Conservation (phyloP, 1,284 basidiomycete species). For the Trametes hirsuta region DNA sequence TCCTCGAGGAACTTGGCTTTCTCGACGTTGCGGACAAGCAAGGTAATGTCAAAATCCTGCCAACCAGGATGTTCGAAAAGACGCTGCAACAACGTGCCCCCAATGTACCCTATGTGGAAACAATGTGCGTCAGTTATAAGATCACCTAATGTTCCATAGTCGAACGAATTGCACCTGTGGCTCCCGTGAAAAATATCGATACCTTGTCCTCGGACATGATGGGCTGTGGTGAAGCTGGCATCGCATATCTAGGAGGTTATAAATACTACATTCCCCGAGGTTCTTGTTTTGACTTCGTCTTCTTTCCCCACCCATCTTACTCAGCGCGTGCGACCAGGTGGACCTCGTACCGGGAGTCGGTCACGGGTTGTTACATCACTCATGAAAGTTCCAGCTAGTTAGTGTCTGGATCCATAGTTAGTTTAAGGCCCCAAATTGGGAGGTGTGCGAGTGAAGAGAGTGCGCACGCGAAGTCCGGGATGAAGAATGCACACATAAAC, state of each 20-base stretch:
- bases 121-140: background rate
- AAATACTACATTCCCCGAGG: background rate
- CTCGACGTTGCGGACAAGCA: conserved; percentile 26
- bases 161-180: conserved; percentile 11
- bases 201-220: background rate
- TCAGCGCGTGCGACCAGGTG: no score
- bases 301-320: background rate
- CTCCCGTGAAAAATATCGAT: conserved; percentile 9
- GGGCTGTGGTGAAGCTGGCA: background rate
- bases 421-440: no score
- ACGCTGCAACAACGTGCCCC: conserved; percentile 26
- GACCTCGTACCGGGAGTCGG: no score
- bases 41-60: conserved; percentile 27
- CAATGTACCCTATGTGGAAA: conserved; percentile 24
- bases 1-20: conserved; percentile 28
- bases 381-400: no score
- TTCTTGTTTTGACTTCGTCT: background rate
- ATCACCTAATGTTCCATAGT: background rate
- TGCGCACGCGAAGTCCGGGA: no score
- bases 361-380: no score
- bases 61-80: conserved; percentile 27
- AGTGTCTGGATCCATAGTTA: no score
- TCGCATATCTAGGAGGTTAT: background rate
- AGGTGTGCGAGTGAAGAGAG: no score
- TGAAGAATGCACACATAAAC: no score